phyloP scores from a whole-genome alignment of 768 basidiomycete genomes.

The Leccinellum albellum region DNA sequence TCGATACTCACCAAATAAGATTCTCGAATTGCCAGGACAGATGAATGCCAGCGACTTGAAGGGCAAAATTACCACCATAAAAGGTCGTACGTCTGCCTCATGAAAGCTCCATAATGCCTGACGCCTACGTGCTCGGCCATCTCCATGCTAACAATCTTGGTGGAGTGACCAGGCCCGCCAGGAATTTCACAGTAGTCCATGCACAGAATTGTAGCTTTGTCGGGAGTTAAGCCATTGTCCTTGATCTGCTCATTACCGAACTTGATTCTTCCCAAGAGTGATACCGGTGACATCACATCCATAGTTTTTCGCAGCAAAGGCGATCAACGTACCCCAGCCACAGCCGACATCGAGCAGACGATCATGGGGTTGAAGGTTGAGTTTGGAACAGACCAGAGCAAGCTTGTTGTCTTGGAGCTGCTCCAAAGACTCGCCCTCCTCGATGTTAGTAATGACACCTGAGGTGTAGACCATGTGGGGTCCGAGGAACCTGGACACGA shows the following conservation, averaged over 20 bases:
- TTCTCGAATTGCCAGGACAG: constrained; percentile 98
- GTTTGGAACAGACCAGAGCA: constrained; percentile 89
- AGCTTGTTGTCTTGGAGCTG: constrained; percentile 98
- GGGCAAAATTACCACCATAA: constrained; percentile 92
- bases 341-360: constrained; percentile 82
- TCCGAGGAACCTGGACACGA: constrained; percentile 71
- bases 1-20: constrained; percentile 69
- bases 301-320: constrained; percentile 96
- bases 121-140: constrained; percentile 99
- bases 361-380: constrained; percentile 81
- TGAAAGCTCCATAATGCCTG: constrained; percentile 84
- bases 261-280: constrained; percentile 79
- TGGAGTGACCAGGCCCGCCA: constrained; percentile 66
- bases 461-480: constrained; percentile 98
- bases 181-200: constrained; percentile 92
- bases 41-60: constrained; percentile 96
- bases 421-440: constrained; percentile 78
- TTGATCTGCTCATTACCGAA: constrained; percentile 89
- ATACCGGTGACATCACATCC: constrained; percentile 95
- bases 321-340: constrained; percentile 94
- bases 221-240: constrained; percentile 65
- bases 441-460: constrained; percentile 74
- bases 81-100: constrained; percentile 88
- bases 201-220: constrained; percentile 86
- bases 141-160: constrained; percentile 94